Base-by-base conservation (phyloP, 2,329 filamentous ascomycete genomes). In the Verticillium nonalfalfae region DNA sequence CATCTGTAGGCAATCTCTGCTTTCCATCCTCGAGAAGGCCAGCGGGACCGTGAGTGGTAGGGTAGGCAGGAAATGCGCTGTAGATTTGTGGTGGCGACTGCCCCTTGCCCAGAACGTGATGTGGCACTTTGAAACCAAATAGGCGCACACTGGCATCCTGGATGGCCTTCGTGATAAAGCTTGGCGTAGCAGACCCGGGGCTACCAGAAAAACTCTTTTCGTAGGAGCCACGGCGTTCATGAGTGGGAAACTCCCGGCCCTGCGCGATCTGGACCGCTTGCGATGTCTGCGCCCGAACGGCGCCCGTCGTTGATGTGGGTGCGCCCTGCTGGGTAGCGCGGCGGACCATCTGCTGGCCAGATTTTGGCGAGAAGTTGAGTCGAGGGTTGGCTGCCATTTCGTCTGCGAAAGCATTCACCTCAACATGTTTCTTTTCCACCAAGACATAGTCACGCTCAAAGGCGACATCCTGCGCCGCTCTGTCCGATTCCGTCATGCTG, bases 351-450 rank as follows among this genome's bases (percentile, higher is more conserved):
- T 85, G 81, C 45, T 50, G 45, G 10, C 85, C 85, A 9, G 85
- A 78, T 64, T 87, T 83, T 6, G 83, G 79, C 52, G 84, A 80
- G 5, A 65, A 36, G 35, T 77, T 82, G 26, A 87, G 76, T 58
- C 87, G 87, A 57, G 90, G 90, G 69, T 90, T 94, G 59, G 93
- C 90, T 55, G 92, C 93, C 71, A 99, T 80, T 75, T 98, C 94
- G 74, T 99, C 95, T 26, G 95, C 95, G 69, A 99, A 90, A 2
- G 95, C 95, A 73, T 99, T 98, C 58, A 99, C 94, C 74, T 98
- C 94, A 11, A 99, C 93, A 21, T 93, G 90, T 66, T 90, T 88
- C 78, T 97, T 97, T 77, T 99, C 95, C 13, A 99, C 91, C 33
- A 98, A 82, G 21, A 99, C 94, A 69, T 98, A 99, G 66, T 98